Conservation (phyloP, 1,284 basidiomycete genomes). For the Leccinum pallidistipes region DNA sequence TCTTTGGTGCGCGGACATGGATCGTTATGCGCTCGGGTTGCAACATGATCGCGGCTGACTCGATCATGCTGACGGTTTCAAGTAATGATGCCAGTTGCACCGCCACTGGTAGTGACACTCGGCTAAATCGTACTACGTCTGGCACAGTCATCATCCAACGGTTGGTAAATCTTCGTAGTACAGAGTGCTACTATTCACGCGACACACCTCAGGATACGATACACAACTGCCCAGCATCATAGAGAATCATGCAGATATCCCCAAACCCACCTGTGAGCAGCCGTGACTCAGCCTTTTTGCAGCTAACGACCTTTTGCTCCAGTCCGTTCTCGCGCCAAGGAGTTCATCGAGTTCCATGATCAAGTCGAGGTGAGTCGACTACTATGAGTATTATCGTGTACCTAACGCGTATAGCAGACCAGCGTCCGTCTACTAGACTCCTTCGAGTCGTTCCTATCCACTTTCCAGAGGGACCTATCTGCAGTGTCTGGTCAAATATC, state of each 20-base stretch:
- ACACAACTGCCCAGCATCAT: neutral
- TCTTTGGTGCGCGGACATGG: neutral
- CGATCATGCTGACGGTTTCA: neutral
- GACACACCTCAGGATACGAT: conserved; percentile 11
- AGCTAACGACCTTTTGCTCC: neutral
- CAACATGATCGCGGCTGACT: conserved; percentile 17
- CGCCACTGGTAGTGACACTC: conserved; percentile 14
- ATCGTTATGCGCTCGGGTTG: conserved; percentile 1
- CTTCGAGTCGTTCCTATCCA: conserved; percentile 87
- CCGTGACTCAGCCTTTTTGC: neutral
- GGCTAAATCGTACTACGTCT: neutral
- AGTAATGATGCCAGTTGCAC: conserved; percentile 12
- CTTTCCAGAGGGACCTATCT: conserved; percentile 92
- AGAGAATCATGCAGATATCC: conserved; percentile 5
- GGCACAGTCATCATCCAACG: conserved; percentile 5
- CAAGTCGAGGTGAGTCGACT: conserved; percentile 60
- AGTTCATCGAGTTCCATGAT: conserved; percentile 81
- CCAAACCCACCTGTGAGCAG: conserved; percentile 20
- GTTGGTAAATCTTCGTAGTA: conserved; percentile 3
- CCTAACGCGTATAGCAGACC: conserved; percentile 45
- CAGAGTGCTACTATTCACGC: neutral
- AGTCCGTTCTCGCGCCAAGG: conserved; percentile 57
- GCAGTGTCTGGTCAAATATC: conserved; percentile 95
- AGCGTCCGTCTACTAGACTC: conserved; percentile 80
- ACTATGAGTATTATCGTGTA: neutral